These are phyloP conservation scores for Cornus controversa DNA, from an alignment of 148 eudicot genomes.

Conservation along the genomic window DNA sequence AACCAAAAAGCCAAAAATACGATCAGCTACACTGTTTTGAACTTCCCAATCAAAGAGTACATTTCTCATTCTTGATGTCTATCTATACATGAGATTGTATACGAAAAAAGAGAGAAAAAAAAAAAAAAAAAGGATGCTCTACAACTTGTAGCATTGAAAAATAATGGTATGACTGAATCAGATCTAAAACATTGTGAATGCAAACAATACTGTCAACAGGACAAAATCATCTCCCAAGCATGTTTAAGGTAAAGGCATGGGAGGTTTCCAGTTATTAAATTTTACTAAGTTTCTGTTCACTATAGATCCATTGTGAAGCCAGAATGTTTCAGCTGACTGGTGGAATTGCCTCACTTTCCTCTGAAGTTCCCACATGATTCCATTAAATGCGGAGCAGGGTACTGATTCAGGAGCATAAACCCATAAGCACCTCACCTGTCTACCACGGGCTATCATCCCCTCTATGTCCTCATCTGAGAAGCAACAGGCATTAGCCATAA, in stretches of 20 bases:
- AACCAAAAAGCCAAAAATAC: no score
- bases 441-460: conserved; percentile 71
- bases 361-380: conserved; percentile 87
- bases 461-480: conserved; percentile 73
- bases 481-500: conserved; percentile 13
- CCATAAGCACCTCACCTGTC: conserved; percentile 77
- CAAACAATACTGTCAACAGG: neutral
- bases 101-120: neutral
- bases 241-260: conserved; percentile 74
- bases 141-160: neutral
- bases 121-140: no score
- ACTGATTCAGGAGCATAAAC: conserved; percentile 73
- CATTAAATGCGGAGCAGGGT: conserved; percentile 79
- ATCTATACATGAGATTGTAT: neutral
- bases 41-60: neutral
- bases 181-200: neutral
- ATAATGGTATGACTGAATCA: neutral
- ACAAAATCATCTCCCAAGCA: neutral
- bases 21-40: neutral
- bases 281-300: conserved; percentile 74
- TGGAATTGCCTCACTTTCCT: conserved; percentile 82
- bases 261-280: conserved; percentile 77
- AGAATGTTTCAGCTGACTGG: conserved; percentile 88
- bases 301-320: conserved; percentile 77
- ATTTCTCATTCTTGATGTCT: neutral